Conservation (phyloP, 805 yeast species). For the Groenewaldozyma salmanticensis region DNA sequence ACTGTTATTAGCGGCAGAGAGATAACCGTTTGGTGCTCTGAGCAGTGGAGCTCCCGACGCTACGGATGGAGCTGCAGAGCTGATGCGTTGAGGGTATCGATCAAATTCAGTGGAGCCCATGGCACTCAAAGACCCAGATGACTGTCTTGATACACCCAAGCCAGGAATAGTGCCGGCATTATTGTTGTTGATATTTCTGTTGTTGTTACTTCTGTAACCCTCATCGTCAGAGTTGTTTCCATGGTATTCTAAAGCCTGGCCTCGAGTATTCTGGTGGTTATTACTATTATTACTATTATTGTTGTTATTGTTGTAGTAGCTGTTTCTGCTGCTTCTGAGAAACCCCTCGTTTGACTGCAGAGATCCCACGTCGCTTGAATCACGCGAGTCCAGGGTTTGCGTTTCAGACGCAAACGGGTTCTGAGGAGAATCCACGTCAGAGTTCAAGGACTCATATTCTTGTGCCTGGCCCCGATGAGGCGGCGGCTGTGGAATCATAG, state of each 20-base stretch:
- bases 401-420: constrained; percentile 25
- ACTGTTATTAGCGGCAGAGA: neutral
- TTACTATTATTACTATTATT: neutral
- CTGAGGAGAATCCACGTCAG: constrained; percentile 9
- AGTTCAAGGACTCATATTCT: constrained; percentile 15
- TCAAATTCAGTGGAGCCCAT: constrained; percentile 25
- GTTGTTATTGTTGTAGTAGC: neutral
- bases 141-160: constrained; percentile 12
- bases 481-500: constrained; percentile 7
- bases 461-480: constrained; percentile 8
- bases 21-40: constrained; percentile 2
- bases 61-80: constrained; percentile 19
- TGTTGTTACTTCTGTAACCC: neutral
- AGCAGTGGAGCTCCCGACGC: constrained; percentile 15
- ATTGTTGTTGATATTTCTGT: constrained; percentile 1
- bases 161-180: constrained; percentile 2
- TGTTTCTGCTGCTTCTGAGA: neutral
- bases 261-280: neutral
- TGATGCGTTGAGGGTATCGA: constrained; percentile 27
- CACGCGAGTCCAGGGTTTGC: constrained; percentile 16
- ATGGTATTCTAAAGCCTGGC: neutral
- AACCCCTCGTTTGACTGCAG: constrained; percentile 9
- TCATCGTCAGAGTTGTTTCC: neutral
- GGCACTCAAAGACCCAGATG: constrained; percentile 16
- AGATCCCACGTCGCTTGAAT: constrained; percentile 11